These are phyloP conservation scores for Epichloe gansuensis DNA, from an alignment of 2,329 filamentous ascomycete species.

Conservation along the genomic window DNA sequence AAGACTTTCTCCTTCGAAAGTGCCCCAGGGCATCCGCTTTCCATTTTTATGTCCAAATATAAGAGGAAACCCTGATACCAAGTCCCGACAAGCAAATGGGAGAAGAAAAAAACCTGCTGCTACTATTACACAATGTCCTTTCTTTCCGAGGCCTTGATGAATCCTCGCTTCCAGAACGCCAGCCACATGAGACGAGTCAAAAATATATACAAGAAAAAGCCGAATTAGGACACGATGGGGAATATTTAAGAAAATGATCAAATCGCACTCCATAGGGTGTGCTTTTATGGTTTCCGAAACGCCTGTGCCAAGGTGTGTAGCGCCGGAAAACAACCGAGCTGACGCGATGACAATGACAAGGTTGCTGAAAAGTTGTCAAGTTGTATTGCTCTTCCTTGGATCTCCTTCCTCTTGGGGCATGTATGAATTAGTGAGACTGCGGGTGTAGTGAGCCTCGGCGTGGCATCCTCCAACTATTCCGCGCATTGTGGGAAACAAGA, in stretches of 20 bases:
- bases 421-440: too few species aligned
- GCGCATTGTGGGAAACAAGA: not conserved
- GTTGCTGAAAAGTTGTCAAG: not conserved
- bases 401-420: not conserved
- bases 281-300: not conserved
- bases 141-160: not conserved
- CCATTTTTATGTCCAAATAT: not conserved
- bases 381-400: not conserved
- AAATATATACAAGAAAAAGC: not conserved
- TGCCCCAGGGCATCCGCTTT: not conserved
- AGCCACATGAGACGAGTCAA: not conserved
- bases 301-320: not conserved
- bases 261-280: not conserved
- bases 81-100: not conserved
- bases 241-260: constrained; percentile 3
- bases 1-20: not conserved
- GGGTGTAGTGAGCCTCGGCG: not conserved
- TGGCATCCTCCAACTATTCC: not conserved
- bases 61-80: not conserved
- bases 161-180: constrained; percentile 5
- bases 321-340: not conserved
- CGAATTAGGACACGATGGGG: not conserved
- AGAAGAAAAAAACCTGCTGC: not conserved
- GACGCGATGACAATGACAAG: not conserved
- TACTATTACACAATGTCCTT: constrained; percentile 1